A percentile compares a stretch with the other conserved stretches of the same genome.
Evolutionary conservation across 2,329 filamentous ascomycete species (phyloP).

Genomic region (Chalaropsis thielavioides): DNA sequence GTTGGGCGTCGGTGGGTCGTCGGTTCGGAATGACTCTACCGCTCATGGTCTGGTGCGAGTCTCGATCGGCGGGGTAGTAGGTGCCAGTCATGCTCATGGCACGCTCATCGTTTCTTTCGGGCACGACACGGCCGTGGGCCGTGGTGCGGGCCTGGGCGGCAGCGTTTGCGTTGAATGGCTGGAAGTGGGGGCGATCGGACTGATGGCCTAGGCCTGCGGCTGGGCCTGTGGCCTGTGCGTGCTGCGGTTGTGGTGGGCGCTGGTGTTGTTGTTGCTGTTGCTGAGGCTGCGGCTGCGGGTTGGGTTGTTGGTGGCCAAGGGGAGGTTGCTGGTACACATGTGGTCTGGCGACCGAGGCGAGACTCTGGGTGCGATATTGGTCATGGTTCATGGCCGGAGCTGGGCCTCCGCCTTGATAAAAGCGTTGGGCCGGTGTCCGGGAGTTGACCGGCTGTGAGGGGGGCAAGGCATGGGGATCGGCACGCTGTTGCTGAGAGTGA

Average conservation of each 20-base stretch:
- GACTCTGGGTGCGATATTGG: constrained; percentile 80
- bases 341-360: constrained; percentile 62
- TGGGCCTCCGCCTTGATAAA: constrained; percentile 46
- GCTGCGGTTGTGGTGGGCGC: constrained; percentile 43
- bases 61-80: constrained; percentile 52
- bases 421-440: constrained; percentile 33
- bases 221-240: not conserved
- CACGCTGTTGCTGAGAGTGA: constrained; percentile 19
- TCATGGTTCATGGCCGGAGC: constrained; percentile 67
- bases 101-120: constrained; percentile 80
- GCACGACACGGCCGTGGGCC: constrained; percentile 78
- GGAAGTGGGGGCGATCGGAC: constrained; percentile 11
- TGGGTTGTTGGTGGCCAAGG: constrained; percentile 46
- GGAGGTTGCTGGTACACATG: constrained; percentile 54
- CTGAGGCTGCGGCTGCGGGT: constrained; percentile 23
- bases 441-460: constrained; percentile 29
- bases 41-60: constrained; percentile 82
- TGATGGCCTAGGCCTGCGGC: not conserved
- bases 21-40: constrained; percentile 75
- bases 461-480: constrained; percentile 45
- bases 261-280: constrained; percentile 1
- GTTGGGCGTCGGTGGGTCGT: constrained; percentile 31
- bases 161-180: constrained; percentile 14
- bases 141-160: constrained; percentile 54
- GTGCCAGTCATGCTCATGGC: constrained; percentile 90